These are phyloP conservation scores for Diaporthe helianthi DNA, from an alignment of 2,329 filamentous ascomycete species.

Conservation along the genomic window DNA sequence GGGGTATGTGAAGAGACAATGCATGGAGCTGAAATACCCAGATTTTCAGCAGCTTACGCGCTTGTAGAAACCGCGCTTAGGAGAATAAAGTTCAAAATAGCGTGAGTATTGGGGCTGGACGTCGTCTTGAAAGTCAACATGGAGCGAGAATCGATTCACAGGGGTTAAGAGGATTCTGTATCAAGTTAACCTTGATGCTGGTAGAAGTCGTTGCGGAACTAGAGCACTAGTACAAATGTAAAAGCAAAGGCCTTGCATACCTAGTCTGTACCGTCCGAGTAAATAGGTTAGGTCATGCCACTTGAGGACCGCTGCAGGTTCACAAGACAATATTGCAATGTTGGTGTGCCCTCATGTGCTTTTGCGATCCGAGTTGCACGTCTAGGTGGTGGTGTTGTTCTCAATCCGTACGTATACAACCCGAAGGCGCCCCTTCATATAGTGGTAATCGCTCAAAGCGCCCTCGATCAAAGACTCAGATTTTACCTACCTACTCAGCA, in stretches of 20 bases:
- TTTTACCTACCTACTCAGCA: no score
- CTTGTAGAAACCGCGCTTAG: background rate
- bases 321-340: background rate
- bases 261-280: slow-evolving; percentile 25
- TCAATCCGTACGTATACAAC: slow-evolving; percentile 5
- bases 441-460: no score
- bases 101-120: no score
- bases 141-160: slow-evolving; percentile 12
- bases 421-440: no score
- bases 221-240: slow-evolving; percentile 44
- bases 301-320: slow-evolving; percentile 14
- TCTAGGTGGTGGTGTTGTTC: no score
- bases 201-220: slow-evolving; percentile 44
- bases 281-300: slow-evolving; percentile 22
- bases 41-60: no score
- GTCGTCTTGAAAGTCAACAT: background rate
- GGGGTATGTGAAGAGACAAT: no score
- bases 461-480: slow-evolving; percentile 11
- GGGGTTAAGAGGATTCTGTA: background rate
- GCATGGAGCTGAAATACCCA: no score
- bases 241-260: slow-evolving; percentile 37
- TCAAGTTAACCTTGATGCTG: slow-evolving; percentile 36
- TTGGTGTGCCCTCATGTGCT: background rate
- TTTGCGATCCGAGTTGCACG: background rate
- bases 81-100: no score